Base-by-base conservation (phyloP, 495 filamentous ascomycete genomes). In the Neurospora sp. region DNA sequence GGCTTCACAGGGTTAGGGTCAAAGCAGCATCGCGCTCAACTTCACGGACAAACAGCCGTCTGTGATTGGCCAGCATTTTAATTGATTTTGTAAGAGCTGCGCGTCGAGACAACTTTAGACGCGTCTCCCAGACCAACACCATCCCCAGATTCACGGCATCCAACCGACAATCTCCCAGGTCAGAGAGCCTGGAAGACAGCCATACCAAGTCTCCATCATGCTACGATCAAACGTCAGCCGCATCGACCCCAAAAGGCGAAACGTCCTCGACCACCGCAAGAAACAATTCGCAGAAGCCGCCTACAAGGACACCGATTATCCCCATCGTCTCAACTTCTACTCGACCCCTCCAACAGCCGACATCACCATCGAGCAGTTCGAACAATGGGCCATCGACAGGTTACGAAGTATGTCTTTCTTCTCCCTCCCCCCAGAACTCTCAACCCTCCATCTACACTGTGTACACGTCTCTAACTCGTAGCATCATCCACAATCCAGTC, bases 321-420 rank as follows among this genome's bases (percentile, higher is more conserved):
- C 89, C 18, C 88, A 96, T 83, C 91, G 94, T 71, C 86, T 99
- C 76, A 99, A 95, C 85, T 93, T 97, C 83, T 99, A 99, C 84
- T 87, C 88, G 37, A 86, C 86, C 27, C 94, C 96, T 39, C 96
- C 96, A 0, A 97, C 94, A 1, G 91, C 91, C 35, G 96, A 99
- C 76, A 94, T 99, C 81, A 97, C 93, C 4, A 90, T 99, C 66
- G 96, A 99, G 81, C 89, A 98, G 77, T 99, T 99, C 78, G 96
- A 99, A 78, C 93, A 97, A 88, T 99, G 96, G 96, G 96, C 95
- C n/a, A 98, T 99, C 77, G 90, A 96, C 78, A 88, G 96, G 69
- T 77, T 99, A 74, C 90, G 92, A 77, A 84, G 94, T 31, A 31
- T 31, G 31, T 2, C 1, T 31, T 31, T 31, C n/a, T n/a, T n/a